Conservation (phyloP, 768 basidiomycete genomes). For the Imleria badia region DNA sequence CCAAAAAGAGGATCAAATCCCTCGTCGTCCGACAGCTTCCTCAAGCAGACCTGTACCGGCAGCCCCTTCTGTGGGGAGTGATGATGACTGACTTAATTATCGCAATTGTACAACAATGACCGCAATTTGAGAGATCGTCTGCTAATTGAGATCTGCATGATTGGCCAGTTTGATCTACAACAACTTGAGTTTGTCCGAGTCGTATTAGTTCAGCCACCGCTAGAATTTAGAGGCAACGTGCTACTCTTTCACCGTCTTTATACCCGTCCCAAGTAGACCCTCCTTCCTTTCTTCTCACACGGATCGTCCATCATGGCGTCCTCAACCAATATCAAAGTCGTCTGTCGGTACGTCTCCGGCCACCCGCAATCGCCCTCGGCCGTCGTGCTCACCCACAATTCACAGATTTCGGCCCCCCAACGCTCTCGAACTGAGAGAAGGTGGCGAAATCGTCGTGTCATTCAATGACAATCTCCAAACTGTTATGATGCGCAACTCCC, state of each 20-base stretch:
- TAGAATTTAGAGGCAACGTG: slow-evolving; percentile 20
- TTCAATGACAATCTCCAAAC: slow-evolving; percentile 87
- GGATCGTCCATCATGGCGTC: slow-evolving; percentile 59
- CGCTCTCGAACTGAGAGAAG: slow-evolving; percentile 83
- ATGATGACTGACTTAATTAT: slow-evolving; percentile 39
- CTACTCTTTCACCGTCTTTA: slow-evolving; percentile 25
- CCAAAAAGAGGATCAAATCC: slow-evolving; percentile 56
- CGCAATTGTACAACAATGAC: slow-evolving; percentile 23
- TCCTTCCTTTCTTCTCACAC: slow-evolving; percentile 13
- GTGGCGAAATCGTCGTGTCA: slow-evolving; percentile 85
- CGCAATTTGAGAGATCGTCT: slow-evolving; percentile 5
- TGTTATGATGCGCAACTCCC: slow-evolving; percentile 72
- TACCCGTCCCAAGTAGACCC: slow-evolving; percentile 17
- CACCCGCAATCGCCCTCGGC: slow-evolving; percentile 2
- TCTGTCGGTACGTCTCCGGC: slow-evolving; percentile 81
- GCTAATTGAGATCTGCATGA: not conserved
- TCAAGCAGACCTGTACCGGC: slow-evolving; percentile 47
- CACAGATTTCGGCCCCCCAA: slow-evolving; percentile 93
- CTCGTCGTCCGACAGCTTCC: slow-evolving; percentile 50
- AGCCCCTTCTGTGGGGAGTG: slow-evolving; percentile 41
- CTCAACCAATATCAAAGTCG: slow-evolving; percentile 93
- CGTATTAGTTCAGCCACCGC: slow-evolving; percentile 31
- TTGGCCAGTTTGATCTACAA: slow-evolving; percentile 10
- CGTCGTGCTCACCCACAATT: slow-evolving; percentile 6
- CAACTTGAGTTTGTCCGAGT: not conserved